phyloP scores from a whole-genome alignment of 2,329 filamentous ascomycete species.

The Neopestalotiopsis rosae region DNA sequence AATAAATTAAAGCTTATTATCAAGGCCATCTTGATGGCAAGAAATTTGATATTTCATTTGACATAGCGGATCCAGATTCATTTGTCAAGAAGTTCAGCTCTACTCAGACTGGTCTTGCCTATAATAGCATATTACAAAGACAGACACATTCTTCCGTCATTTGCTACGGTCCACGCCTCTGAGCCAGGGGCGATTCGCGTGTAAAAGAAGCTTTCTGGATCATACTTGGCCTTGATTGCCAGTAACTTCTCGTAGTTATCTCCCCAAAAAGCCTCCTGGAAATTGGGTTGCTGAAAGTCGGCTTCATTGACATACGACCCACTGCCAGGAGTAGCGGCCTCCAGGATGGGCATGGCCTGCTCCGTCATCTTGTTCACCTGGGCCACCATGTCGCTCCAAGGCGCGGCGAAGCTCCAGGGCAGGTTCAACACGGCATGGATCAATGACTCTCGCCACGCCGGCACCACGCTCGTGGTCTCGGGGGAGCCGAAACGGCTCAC shows the following conservation, averaged over 20 bases:
- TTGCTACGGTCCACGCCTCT: background rate
- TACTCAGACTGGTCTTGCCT: too few relatives aligned
- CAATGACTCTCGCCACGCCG: constrained; percentile 38
- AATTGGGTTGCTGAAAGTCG: constrained; percentile 40
- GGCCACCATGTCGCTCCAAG: constrained; percentile 28
- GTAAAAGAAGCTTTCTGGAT: background rate
- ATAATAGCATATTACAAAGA: background rate
- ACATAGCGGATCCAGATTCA: too few relatives aligned
- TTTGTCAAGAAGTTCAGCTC: too few relatives aligned
- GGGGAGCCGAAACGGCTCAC: constrained; percentile 30
- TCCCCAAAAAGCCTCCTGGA: constrained; percentile 41
- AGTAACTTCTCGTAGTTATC: constrained; percentile 38
- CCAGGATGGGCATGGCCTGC: constrained; percentile 32
- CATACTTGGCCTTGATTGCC: constrained; percentile 36
- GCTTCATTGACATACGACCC: constrained; percentile 46
- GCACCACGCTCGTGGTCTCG: constrained; percentile 36
- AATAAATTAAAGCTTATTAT: too few relatives aligned
- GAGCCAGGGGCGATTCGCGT: background rate
- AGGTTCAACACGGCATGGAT: constrained; percentile 20
- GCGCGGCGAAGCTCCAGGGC: constrained; percentile 25
- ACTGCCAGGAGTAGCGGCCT: constrained; percentile 18
- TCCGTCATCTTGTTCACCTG: constrained; percentile 35
- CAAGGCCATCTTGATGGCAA: too few relatives aligned
- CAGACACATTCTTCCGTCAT: background rate
- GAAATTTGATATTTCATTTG: too few relatives aligned